A percentile compares a stretch with the other conserved stretches of the same genome.
These are phyloP conservation scores for Calocybe gangraenosa DNA, from an alignment of 768 basidiomycete species.

Conservation along the genomic window DNA sequence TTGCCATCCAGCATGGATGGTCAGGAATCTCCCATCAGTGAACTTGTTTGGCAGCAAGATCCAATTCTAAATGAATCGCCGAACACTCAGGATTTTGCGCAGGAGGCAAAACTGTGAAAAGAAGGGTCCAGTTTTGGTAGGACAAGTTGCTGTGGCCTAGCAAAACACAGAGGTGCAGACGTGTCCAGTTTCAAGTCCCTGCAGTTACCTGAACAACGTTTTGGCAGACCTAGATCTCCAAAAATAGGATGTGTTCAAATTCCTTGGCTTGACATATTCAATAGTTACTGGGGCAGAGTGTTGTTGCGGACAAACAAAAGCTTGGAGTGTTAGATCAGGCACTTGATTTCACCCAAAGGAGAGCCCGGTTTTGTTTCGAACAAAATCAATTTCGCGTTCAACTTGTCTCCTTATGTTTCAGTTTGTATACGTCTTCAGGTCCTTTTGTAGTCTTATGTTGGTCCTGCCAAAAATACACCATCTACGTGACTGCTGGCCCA, in stretches of 20 bases:
- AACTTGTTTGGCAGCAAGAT: conserved; percentile 47
- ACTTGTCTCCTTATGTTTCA: conserved; percentile 14
- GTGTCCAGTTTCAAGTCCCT: neutral
- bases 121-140: conserved; percentile 52
- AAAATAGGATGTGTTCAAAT: conserved; percentile 65
- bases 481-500: conserved; percentile 40
- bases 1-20: conserved; percentile 33
- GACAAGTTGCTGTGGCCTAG: conserved; percentile 58
- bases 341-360: conserved; percentile 41
- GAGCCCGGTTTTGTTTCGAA: conserved; percentile 20
- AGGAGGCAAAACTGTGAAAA: conserved; percentile 47
- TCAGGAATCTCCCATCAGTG: conserved; percentile 26
- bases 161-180: conserved; percentile 45
- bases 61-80: conserved; percentile 53
- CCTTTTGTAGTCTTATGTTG: conserved; percentile 70
- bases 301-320: too few species aligned
- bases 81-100: conserved; percentile 49
- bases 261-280: conserved; percentile 73
- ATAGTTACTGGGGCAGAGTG: too few species aligned
- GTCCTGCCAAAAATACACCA: conserved; percentile 59
- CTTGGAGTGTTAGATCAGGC: too few species aligned
- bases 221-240: conserved; percentile 56
- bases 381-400: neutral
- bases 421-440: conserved; percentile 55
- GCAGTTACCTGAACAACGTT: neutral